A percentile compares a stretch with the other conserved stretches of the same genome.
Conservation (phyloP, 2,329 filamentous ascomycete genomes). For the Fusarium nisikadoi region DNA sequence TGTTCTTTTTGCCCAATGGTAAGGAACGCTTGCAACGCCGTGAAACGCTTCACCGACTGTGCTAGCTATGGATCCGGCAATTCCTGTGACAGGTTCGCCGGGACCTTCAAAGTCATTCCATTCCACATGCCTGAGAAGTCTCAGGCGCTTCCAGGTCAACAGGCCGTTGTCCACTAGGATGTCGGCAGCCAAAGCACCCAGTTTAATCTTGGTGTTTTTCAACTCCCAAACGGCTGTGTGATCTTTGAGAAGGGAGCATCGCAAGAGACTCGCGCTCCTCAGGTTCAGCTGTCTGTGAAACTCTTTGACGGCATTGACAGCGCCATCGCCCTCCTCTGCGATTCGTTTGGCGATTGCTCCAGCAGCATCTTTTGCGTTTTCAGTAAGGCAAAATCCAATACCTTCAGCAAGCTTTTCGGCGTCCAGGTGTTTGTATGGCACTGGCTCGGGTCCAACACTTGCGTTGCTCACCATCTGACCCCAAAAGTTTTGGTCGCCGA, state of each 20-base stretch:
- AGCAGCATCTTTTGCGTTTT: slow-evolving; percentile 68
- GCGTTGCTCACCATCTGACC: slow-evolving; percentile 73
- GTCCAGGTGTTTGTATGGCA: slow-evolving; percentile 75
- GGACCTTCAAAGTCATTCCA: slow-evolving; percentile 84
- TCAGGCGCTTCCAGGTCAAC: slow-evolving; percentile 70
- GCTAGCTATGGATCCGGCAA: slow-evolving; percentile 69
- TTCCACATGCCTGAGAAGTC: slow-evolving; percentile 72
- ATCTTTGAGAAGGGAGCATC: slow-evolving; percentile 73
- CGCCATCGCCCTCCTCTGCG: slow-evolving; percentile 72
- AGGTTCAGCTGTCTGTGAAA: slow-evolving; percentile 72
- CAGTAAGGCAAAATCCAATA: slow-evolving; percentile 73
- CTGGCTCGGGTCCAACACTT: slow-evolving; percentile 71
- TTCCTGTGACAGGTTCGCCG: slow-evolving; percentile 76
- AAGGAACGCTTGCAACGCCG: slow-evolving; percentile 73
- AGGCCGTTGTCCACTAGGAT: slow-evolving; percentile 70
- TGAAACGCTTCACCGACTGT: slow-evolving; percentile 67
- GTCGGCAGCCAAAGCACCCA: slow-evolving; percentile 73
- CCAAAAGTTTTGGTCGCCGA: slow-evolving; percentile 85
- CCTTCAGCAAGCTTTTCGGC: slow-evolving; percentile 74
- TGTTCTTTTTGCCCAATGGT: slow-evolving; percentile 67
- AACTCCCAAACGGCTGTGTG: slow-evolving; percentile 73
- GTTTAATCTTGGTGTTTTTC: slow-evolving; percentile 67
- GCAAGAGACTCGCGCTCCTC: slow-evolving; percentile 63
- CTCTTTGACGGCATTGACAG: slow-evolving; percentile 72
- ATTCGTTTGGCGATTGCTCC: slow-evolving; percentile 70